Evolutionary conservation across 1,284 basidiomycete species (phyloP), one percentile per base, ranked within the genome.

Genomic region (Leccinum pachyderme): DNA sequence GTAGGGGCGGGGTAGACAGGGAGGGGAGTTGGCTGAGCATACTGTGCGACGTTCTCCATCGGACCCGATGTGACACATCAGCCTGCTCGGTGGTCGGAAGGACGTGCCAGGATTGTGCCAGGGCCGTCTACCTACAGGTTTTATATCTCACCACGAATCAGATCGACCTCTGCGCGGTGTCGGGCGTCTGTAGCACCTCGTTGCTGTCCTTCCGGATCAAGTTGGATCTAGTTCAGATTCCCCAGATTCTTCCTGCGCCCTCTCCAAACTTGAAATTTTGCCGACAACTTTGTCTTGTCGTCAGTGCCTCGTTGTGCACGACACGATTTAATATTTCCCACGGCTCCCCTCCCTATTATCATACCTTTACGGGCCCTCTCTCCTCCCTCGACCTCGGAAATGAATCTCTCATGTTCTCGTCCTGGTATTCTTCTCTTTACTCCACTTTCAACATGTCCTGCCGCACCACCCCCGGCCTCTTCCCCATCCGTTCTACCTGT

Each of bases 31-130:
- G 65, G n/a, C 39, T 62, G 33, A 51, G 54, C 59, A 52, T 69
- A 75, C 61, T 74, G 67, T 53, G 71, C 64, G 61, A 72, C 64
- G 66, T 71, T 70, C 60, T 73, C 73, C 72, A 73, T 73, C 65
- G 66, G 64, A 43, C 55, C 66, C 65, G 68, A 67, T 68, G 67
- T 69, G 69, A 73, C 67, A 61, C 68, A 70, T 73, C 66, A 45
- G 43, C 25, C 43, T 41, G 39, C 39, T 41, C 39, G 39, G 67
- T 68, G 68, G 69, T 69, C 57, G 55, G 55, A 57, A 54, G 54
- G 70, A 68, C 56, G 70, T 72, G 68, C 66, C 61, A 62, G 59
- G 61, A 51, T 55, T 63, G 49, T 57, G 59, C 66, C 66, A 59
- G 58, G 59, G 58, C 63, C 64, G 59, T 61, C 52, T 63, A 49